phyloP scores from a whole-genome alignment of 192 early-diverging fungal species.

The Podila epigama region DNA sequence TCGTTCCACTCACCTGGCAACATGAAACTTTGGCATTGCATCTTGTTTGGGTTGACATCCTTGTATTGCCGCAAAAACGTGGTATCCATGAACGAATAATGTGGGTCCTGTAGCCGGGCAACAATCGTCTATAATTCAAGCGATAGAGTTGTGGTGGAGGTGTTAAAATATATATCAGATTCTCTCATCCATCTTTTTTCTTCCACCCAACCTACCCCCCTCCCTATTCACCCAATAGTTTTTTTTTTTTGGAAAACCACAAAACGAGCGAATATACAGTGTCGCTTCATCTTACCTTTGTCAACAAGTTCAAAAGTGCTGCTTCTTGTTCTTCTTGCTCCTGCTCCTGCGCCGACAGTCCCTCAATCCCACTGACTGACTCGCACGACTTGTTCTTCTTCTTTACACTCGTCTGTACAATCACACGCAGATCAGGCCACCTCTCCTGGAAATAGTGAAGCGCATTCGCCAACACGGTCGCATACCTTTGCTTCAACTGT shows the following conservation, averaged over 20 bases:
- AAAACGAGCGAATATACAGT: too few species aligned
- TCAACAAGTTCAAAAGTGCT: slow-evolving; percentile 31
- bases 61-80: slow-evolving; percentile 32
- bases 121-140: slow-evolving; percentile 22
- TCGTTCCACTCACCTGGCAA: slow-evolving; percentile 26
- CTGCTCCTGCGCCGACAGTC: not conserved
- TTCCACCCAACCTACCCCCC: too few species aligned
- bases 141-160: too few species aligned
- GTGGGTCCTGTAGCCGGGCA: slow-evolving; percentile 34
- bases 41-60: slow-evolving; percentile 14
- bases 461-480: slow-evolving; percentile 27
- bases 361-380: not conserved
- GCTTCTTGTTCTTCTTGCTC: slow-evolving; percentile 32
- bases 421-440: slow-evolving; percentile 27
- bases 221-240: too few species aligned
- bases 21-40: slow-evolving; percentile 33
- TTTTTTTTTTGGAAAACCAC: too few species aligned
- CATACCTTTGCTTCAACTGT: slow-evolving; percentile 26
- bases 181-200: not conserved
- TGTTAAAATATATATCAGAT: too few species aligned
- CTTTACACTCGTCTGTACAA: slow-evolving; percentile 38
- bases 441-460: slow-evolving; percentile 22
- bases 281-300: slow-evolving; percentile 26
- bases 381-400: slow-evolving; percentile 5
- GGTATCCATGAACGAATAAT: slow-evolving; percentile 36